Evolutionary conservation across 345 rosid genomes (phyloP), one percentile per base, ranked within the genome.

Genomic region (Alliaria petiolata): DNA sequence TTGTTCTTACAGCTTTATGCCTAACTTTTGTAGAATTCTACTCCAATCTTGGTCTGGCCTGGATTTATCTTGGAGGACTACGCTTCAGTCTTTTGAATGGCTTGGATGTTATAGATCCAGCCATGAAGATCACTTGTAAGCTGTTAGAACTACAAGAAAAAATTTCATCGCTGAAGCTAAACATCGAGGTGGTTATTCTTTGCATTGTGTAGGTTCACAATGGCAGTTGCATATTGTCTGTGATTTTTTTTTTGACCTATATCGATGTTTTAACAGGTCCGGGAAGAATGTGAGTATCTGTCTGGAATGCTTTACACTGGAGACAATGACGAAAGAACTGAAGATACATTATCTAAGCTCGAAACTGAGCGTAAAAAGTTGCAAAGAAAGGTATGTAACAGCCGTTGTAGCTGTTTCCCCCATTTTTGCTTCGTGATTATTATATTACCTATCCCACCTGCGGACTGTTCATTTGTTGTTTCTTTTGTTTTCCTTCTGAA

Each of bases 91-190:
- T 91, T 69, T 79, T 93, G 83, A 83, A 81, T 76, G 54, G 81
- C 62, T 63, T 81, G 71, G 87, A 85, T 82, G 86, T 78, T 77
- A 58, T 89, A 71, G 98, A 93, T 82, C 98, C 98, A 67, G 86
- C 85, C 54, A 67, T 79, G 82, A 91, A 91, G 79, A 86, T 85
- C 66, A 79, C 83, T 40, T 84, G 76, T 81, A 93, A 89, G 81
- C 74, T 81, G 62, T 69, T 81, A 17, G 79, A 72, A 31, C 33
- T 87, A 35, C 84, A 85, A 76, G 86, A 84, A 57, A 86, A 83
- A 69, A 87, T 86, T 50, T 67, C 80, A 49, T 81, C 79, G 22
- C 86, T 85, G 64, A 79, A 85, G 68, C 89, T 91, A 68, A 95
- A 93, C 77, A 85, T 77, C 44, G 80, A 91, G 93, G 98, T 93